These are phyloP conservation scores for Taiwanofungus camphoratus DNA, from an alignment of 1,284 basidiomycete species.

Conservation along the genomic window DNA sequence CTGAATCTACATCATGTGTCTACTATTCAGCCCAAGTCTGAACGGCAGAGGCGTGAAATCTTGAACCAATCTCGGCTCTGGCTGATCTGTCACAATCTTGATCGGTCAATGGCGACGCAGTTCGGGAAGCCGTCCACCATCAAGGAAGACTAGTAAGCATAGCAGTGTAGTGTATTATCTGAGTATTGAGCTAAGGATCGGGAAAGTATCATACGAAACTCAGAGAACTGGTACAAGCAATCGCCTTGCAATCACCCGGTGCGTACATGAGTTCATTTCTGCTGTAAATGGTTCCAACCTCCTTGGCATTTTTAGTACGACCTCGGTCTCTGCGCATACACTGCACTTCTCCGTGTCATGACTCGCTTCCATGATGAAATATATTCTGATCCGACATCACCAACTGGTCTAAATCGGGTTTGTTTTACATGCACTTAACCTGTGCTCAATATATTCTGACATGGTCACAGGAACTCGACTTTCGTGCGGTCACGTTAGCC, in stretches of 20 bases:
- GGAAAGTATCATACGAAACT: conserved; percentile 62
- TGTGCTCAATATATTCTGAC: not conserved
- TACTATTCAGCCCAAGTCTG: conserved; percentile 49
- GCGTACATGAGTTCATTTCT: conserved; percentile 16
- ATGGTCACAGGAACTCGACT: conserved; percentile 50
- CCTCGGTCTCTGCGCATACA: conserved; percentile 69
- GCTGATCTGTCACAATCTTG: conserved; percentile 85
- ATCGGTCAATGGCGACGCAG: conserved; percentile 78
- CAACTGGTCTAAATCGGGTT: conserved; percentile 69
- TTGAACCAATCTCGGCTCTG: conserved; percentile 78
- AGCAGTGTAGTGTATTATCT: not conserved
- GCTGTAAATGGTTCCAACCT: not conserved
- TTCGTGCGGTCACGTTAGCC: conserved; percentile 52
- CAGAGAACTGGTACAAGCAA: conserved; percentile 71
- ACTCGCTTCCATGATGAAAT: conserved; percentile 71
- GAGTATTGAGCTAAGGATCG: too few relatives aligned
- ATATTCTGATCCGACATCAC: conserved; percentile 65
- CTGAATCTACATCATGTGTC: conserved; percentile 75
- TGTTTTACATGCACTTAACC: too few relatives aligned
- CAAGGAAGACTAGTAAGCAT: conserved; percentile 71
- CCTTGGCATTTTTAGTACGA: conserved; percentile 60
- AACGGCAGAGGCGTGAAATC: conserved; percentile 73
- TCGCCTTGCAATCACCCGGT: conserved; percentile 58
- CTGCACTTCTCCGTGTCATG: conserved; percentile 62
- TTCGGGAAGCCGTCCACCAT: conserved; percentile 85